phyloP scores from a whole-genome alignment of 306 rosid genomes.

The Malus domestica region ASM211411v1 NC_041802.1:6494501-6495000 shows the following conservation, averaged over 20 bases:
- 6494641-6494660: background rate
- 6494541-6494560: background rate
- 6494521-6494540: background rate
- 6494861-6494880: background rate
- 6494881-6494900: background rate
- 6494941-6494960: background rate
- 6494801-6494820: background rate
- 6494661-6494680: background rate
- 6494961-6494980: too few species aligned
- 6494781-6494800: background rate
- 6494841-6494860: background rate
- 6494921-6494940: background rate
- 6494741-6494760: background rate
- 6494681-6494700: background rate
- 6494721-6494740: background rate
- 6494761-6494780: background rate
- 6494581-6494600: background rate
- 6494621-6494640: background rate
- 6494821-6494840: background rate
- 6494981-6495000: too few species aligned
- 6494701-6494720: background rate
- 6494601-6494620: background rate
- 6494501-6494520: background rate
- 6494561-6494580: background rate
- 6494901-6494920: background rate